Conservation (phyloP, 73 alveolate genomes). For the Symbiodinium natans region DNA sequence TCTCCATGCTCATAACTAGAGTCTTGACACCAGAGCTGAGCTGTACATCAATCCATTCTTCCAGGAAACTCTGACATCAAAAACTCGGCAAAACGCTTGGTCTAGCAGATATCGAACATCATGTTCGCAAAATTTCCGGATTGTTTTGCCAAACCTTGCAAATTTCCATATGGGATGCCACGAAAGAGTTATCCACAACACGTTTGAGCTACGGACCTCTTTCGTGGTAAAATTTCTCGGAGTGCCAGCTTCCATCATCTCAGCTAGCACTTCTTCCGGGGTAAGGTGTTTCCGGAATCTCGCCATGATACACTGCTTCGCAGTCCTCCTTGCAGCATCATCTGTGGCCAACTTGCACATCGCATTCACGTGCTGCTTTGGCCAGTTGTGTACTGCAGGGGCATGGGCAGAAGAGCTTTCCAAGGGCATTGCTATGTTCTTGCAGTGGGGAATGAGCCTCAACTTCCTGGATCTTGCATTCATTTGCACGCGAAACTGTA, state of each 20-base stretch:
- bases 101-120: neutral
- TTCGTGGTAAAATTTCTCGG: neutral
- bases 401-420: conserved; percentile 8
- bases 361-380: neutral
- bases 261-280: neutral
- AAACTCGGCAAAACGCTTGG: neutral
- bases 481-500: conserved; percentile 16
- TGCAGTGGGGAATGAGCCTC: conserved; percentile 9
- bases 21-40: neutral
- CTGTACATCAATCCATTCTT: conserved; percentile 7
- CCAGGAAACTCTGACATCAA: conserved; percentile 13
- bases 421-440: conserved; percentile 20
- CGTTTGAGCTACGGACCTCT: neutral
- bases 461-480: neutral
- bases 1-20: neutral
- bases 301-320: neutral
- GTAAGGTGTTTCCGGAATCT: neutral
- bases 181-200: conserved; percentile 31
- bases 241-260: neutral
- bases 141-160: conserved; percentile 12
- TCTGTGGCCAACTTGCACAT: conserved; percentile 40
- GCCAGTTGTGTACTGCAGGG: conserved; percentile 17
- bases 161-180: conserved; percentile 39
- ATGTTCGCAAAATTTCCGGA: neutral
- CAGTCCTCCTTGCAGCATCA: neutral